Percentiles rank a stretch among this genome's conserved stretches.
These are phyloP conservation scores for Trichoderma sp. DNA, from an alignment of 2,329 filamentous ascomycete species.

Conservation along the genomic window DNA sequence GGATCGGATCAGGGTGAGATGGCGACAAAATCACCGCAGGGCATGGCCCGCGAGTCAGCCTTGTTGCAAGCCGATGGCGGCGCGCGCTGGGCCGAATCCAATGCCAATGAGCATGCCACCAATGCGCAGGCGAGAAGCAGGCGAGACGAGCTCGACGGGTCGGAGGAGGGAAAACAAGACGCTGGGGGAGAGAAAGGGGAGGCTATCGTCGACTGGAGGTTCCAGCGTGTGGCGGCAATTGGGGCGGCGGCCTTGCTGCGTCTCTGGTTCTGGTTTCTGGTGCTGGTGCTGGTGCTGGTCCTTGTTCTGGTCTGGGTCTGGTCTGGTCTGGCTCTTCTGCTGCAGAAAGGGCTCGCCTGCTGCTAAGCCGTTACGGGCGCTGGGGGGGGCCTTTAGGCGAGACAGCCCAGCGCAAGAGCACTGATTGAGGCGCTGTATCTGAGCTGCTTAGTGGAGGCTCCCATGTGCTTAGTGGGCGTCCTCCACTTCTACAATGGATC, in stretches of 20 bases:
- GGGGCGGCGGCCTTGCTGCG: neutral
- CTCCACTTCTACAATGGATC: neutral
- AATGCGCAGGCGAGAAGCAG: neutral
- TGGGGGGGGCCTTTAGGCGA: constrained; percentile 16
- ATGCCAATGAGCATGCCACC: constrained; percentile 25
- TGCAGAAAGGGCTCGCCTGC: constrained; percentile 14
- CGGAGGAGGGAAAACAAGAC: neutral
- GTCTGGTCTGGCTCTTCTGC: neutral
- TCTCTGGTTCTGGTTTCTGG: neutral
- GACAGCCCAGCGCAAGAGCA: neutral
- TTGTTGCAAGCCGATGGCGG: constrained; percentile 30
- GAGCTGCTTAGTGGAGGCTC: too few species aligned
- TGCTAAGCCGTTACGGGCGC: constrained; percentile 11
- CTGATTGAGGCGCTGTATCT: neutral
- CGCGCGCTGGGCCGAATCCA: constrained; percentile 20
- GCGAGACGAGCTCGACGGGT: neutral
- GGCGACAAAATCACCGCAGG: constrained; percentile 34
- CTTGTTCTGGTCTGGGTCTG: too few species aligned
- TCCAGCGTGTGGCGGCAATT: constrained; percentile 12
- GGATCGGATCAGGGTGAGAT: constrained; percentile 29
- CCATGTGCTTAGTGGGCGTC: neutral
- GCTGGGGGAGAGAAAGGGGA: neutral
- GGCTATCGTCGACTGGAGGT: constrained; percentile 12
- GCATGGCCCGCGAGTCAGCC: constrained; percentile 34
- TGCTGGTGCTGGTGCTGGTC: too few species aligned